phyloP scores from a whole-genome alignment of 805 yeast species.

The Kodamaea sagamina region DNA sequence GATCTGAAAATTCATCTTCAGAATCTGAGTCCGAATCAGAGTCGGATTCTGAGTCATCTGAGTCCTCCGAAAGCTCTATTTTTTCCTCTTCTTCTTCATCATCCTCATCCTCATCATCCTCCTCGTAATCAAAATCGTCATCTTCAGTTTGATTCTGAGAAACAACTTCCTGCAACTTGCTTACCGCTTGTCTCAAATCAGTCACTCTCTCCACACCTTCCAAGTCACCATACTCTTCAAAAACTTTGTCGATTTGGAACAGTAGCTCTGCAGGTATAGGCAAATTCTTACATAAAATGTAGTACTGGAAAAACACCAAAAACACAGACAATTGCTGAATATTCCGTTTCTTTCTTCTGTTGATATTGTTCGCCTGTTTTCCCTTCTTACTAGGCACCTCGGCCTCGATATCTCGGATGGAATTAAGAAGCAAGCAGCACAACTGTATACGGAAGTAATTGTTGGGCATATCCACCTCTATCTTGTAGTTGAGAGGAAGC shows the following conservation, averaged over 20 bases:
- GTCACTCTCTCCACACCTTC: constrained; percentile 31
- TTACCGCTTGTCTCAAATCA: constrained; percentile 2
- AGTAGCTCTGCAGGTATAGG: constrained; percentile 67
- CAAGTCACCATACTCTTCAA: constrained; percentile 29
- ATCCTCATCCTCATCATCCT: constrained; percentile 15
- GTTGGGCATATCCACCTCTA: constrained; percentile 59
- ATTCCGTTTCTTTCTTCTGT: constrained; percentile 6
- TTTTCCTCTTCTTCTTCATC: constrained; percentile 22
- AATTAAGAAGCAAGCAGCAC: constrained; percentile 32
- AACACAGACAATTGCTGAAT: constrained; percentile 7
- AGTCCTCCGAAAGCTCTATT: constrained; percentile 19
- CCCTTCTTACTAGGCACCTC: not conserved
- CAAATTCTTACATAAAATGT: constrained; percentile 57
- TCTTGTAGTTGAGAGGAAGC: constrained; percentile 48
- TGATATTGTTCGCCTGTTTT: constrained; percentile 4
- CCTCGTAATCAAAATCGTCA: constrained; percentile 16
- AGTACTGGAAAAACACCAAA: constrained; percentile 68
- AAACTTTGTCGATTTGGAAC: constrained; percentile 51
- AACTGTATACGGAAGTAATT: constrained; percentile 74
- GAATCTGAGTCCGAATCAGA: constrained; percentile 13
- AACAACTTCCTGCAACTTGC: constrained; percentile 3
- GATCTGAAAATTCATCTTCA: constrained; percentile 15
- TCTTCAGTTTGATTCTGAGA: constrained; percentile 17
- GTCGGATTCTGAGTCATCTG: constrained; percentile 14
- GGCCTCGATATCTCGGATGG: constrained; percentile 6